These are phyloP conservation scores for Nidularia pulvinata DNA, from an alignment of 768 basidiomycete species.

Conservation along the genomic window DNA sequence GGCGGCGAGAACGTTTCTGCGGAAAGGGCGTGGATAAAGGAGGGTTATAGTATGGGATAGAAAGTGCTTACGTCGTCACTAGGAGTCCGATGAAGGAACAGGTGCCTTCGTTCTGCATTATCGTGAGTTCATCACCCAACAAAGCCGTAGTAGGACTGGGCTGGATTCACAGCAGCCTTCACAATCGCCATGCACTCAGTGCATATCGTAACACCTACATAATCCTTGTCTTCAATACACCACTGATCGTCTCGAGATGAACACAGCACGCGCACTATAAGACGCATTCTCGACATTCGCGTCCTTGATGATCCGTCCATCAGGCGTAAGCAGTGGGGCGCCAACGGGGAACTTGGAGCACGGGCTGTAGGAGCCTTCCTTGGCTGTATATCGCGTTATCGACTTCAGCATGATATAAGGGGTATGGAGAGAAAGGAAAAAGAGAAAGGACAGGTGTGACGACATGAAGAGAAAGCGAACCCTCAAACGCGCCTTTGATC, in stretches of 20 bases:
- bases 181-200: slow-evolving; percentile 94
- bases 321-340: slow-evolving; percentile 72
- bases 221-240: no score
- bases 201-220: slow-evolving; percentile 83
- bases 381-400: slow-evolving; percentile 40
- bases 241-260: not conserved
- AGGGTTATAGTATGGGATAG: slow-evolving; percentile 46
- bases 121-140: not conserved
- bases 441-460: not conserved
- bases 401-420: no score
- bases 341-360: slow-evolving; percentile 97
- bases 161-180: slow-evolving; percentile 78
- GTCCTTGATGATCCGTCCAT: slow-evolving; percentile 78
- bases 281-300: slow-evolving; percentile 95
- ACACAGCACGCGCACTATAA: slow-evolving; percentile 58
- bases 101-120: slow-evolving; percentile 75
- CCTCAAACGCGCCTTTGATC: slow-evolving; percentile 61
- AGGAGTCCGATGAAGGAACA: slow-evolving; percentile 68
- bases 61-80: slow-evolving; percentile 64
- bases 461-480: slow-evolving; percentile 20
- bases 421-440: not conserved
- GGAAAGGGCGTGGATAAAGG: not conserved
- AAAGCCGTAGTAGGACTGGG: not conserved
- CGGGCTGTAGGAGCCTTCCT: slow-evolving; percentile 70
- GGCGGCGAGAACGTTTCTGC: slow-evolving; percentile 65